These are phyloP conservation scores for Sugiyamaella americana DNA, from an alignment of 805 yeast genomes.

Conservation along the genomic window DNA sequence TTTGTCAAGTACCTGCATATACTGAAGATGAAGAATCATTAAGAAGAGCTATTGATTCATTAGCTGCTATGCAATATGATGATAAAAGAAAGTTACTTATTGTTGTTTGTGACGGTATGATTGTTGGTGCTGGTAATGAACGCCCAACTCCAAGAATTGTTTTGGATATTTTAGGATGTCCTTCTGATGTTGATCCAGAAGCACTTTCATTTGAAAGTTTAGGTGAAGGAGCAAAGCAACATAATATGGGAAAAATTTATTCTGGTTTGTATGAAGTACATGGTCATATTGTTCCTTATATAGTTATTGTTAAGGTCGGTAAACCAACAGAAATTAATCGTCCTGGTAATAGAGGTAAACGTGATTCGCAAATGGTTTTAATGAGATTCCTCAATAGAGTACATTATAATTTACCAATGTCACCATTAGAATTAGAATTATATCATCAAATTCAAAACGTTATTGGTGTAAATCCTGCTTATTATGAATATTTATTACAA, in stretches of 20 bases:
- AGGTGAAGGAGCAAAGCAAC: constrained; percentile 57
- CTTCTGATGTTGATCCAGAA: constrained; percentile 47
- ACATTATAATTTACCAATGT: constrained; percentile 56
- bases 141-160: constrained; percentile 52
- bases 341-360: constrained; percentile 62
- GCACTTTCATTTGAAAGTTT: constrained; percentile 50
- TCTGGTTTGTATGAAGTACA: constrained; percentile 54
- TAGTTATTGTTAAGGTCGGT: constrained; percentile 55
- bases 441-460: constrained; percentile 50
- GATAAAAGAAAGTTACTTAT: constrained; percentile 52
- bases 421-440: constrained; percentile 49
- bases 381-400: constrained; percentile 58
- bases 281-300: constrained; percentile 50
- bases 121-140: constrained; percentile 58
- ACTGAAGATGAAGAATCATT: constrained; percentile 54
- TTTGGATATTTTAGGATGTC: constrained; percentile 48
- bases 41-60: constrained; percentile 52
- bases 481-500: constrained; percentile 49
- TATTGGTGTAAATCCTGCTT: constrained; percentile 53
- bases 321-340: constrained; percentile 51
- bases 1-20: constrained; percentile 50
- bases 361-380: constrained; percentile 55
- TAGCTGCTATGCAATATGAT: constrained; percentile 53
- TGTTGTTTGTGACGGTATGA: constrained; percentile 57
- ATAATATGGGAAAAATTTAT: constrained; percentile 56